phyloP scores from a whole-genome alignment of 192 early-diverging fungal species.

The Pilaira anomala region DNA sequence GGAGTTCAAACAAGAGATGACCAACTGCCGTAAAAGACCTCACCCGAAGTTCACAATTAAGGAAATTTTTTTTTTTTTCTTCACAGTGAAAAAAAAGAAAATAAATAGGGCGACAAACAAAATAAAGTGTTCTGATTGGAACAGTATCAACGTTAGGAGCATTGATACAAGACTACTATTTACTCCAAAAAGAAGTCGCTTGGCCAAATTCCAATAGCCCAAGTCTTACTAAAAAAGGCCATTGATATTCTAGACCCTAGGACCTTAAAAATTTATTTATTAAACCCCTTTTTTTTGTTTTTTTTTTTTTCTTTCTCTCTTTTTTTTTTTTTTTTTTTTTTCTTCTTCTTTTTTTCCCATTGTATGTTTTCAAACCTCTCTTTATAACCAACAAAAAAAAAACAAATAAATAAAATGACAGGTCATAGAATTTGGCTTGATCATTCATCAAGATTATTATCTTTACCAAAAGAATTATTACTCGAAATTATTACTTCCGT shows the following conservation, averaged over 20 bases:
- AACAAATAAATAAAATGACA: slow-evolving; percentile 2
- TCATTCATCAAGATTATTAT: slow-evolving; percentile 20
- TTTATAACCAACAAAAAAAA: neutral
- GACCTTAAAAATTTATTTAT: slow-evolving; percentile 5
- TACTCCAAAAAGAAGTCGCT: slow-evolving; percentile 12
- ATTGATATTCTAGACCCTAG: slow-evolving; percentile 18
- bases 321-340: neutral
- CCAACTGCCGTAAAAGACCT: no score
- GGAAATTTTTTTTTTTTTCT: no score
- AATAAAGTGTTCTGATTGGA: neutral
- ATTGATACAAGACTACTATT: slow-evolving; percentile 1
- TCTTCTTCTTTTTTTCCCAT: neutral
- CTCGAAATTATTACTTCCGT: slow-evolving; percentile 20
- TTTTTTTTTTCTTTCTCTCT: slow-evolving; percentile 10
- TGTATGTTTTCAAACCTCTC: neutral
- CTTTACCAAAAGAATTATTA: slow-evolving; percentile 34
- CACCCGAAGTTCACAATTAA: no score
- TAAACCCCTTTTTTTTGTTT: neutral
- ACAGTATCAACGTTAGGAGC: slow-evolving; percentile 1
- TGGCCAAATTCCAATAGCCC: slow-evolving; percentile 6
- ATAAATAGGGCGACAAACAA: neutral
- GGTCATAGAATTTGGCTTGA: slow-evolving; percentile 6
- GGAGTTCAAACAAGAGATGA: no score
- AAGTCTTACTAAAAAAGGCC: slow-evolving; percentile 11
- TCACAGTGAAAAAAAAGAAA: no score